These are phyloP conservation scores for Nicotiana knightiana DNA, from an alignment of 257 asterid species.

Conservation along the genomic window DNA sequence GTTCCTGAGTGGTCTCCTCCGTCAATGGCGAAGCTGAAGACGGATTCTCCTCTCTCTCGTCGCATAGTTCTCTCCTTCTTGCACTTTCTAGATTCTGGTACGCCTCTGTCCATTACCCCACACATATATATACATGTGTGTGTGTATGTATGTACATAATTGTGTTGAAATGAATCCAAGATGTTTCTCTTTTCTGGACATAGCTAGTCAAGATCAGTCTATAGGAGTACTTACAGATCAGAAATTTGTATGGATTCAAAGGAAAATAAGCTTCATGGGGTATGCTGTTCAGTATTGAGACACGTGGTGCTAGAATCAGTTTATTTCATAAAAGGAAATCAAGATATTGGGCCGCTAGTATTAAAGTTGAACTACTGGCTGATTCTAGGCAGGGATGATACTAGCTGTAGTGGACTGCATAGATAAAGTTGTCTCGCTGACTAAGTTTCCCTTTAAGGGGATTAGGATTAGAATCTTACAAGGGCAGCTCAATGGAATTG, in stretches of 20 bases:
- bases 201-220: background rate
- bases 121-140: background rate
- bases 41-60: slow-evolving; percentile 70
- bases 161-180: background rate
- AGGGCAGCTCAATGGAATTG: background rate
- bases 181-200: background rate
- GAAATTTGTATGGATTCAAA: background rate
- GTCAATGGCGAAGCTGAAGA: slow-evolving; percentile 51
- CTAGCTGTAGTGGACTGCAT: background rate
- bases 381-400: background rate
- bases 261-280: background rate
- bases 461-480: background rate
- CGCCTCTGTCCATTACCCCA: background rate
- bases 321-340: background rate
- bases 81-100: slow-evolving; percentile 66
- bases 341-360: no score
- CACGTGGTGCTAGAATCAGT: background rate
- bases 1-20: background rate
- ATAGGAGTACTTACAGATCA: background rate
- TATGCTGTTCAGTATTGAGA: background rate
- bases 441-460: background rate
- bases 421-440: no score
- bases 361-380: background rate
- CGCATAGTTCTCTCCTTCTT: slow-evolving; percentile 71
- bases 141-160: background rate